phyloP scores from a whole-genome alignment of 805 yeast species.

The Spathaspora boniae region DNA sequence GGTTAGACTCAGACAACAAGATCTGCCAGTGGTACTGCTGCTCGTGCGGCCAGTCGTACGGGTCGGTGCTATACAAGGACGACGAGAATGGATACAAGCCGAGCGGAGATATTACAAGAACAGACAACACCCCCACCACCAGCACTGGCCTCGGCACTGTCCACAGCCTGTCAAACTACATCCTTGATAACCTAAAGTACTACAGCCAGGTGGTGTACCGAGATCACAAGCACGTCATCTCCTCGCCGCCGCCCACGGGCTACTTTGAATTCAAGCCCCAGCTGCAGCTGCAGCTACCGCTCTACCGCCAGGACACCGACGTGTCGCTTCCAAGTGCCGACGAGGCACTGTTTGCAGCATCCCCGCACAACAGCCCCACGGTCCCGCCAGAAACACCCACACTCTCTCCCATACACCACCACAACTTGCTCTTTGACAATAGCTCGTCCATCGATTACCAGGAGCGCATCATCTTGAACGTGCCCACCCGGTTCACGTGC shows the following conservation, averaged over 20 bases:
- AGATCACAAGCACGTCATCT: background rate
- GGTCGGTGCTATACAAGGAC: slow-evolving; percentile 24
- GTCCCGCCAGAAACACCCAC: slow-evolving; percentile 3
- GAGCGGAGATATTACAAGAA: slow-evolving; percentile 1
- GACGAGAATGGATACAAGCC: background rate
- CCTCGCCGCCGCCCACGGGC: slow-evolving; percentile 3
- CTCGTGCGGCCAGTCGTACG: slow-evolving; percentile 37
- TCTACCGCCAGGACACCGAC: slow-evolving; percentile 2
- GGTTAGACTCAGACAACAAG: slow-evolving; percentile 13
- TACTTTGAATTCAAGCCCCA: background rate
- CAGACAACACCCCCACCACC: slow-evolving; percentile 1
- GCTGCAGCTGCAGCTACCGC: background rate
- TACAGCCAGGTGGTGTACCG: slow-evolving; percentile 23
- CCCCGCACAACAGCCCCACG: background rate
- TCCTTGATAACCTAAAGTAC: slow-evolving; percentile 19
- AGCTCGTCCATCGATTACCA: slow-evolving; percentile 1
- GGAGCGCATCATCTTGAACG: slow-evolving; percentile 19
- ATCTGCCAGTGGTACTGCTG: slow-evolving; percentile 44
- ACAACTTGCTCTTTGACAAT: slow-evolving; percentile 2
- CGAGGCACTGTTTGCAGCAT: background rate
- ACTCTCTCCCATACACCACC: too few relatives aligned
- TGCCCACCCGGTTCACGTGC: slow-evolving; percentile 35
- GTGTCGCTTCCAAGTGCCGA: background rate
- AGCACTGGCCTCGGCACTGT: background rate
- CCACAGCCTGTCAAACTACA: slow-evolving; percentile 1